Evolutionary conservation across 2,329 filamentous ascomycete species (phyloP).

Genomic region (Colletotrichum echinochloae): DNA sequence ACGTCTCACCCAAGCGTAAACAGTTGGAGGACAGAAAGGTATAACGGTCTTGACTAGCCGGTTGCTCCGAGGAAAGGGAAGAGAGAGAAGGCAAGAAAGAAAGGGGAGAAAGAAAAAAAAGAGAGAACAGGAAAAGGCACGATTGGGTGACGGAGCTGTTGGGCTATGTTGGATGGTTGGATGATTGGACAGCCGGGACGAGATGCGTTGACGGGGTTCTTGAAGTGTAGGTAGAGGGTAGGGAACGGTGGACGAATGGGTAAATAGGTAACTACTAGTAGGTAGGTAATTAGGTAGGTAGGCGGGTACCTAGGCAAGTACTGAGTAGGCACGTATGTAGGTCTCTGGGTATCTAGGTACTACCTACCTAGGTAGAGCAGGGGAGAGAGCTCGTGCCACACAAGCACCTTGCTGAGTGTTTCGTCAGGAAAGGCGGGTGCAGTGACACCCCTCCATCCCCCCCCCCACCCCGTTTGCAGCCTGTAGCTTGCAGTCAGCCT

Average conservation of each 20-base stretch:
- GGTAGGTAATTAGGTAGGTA: no score
- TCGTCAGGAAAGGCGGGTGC: conserved; percentile 27
- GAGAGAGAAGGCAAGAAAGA: not conserved
- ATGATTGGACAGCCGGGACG: conserved; percentile 6
- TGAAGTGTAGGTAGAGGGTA: not conserved
- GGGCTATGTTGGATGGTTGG: not conserved
- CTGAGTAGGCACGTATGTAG: no score
- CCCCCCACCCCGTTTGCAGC: conserved; percentile 25
- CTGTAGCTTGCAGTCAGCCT: not conserved
- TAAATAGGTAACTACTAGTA: no score
- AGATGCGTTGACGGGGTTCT: conserved; percentile 4
- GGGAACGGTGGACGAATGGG: not conserved
- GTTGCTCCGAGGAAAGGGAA: not conserved
- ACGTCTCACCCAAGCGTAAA: conserved; percentile 26
- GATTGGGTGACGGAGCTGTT: not conserved
- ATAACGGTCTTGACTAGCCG: not conserved
- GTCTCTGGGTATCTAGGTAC: no score
- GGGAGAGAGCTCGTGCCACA: conserved; percentile 35
- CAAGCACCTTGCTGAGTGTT: conserved; percentile 23
- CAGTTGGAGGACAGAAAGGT: not conserved
- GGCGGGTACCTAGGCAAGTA: no score
- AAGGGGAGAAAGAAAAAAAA: not conserved
- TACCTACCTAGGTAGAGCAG: not conserved
- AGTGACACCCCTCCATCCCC: conserved; percentile 17
- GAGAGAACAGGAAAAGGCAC: not conserved